Conservation (phyloP, 2,329 filamentous ascomycete species). For the Gremmenia infestans region DNA sequence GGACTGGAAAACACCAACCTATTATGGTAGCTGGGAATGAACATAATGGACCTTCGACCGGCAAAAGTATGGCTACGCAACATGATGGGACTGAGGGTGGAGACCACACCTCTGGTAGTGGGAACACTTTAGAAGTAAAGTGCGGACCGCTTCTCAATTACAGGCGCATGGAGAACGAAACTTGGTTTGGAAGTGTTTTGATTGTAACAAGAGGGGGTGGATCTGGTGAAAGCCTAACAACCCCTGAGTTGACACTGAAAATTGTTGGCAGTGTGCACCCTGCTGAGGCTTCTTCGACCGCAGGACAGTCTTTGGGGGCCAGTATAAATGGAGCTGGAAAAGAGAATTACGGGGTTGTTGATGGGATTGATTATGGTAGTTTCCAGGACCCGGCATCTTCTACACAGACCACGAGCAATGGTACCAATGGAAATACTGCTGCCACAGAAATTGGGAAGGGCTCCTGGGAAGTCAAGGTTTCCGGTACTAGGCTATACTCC, state of each 20-base stretch:
- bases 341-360: conserved; percentile 25
- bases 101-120: conserved; percentile 5
- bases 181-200: conserved; percentile 82
- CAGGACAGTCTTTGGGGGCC: not conserved
- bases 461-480: conserved; percentile 38
- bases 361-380: conserved; percentile 30
- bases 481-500: conserved; percentile 58
- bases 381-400: conserved; percentile 13
- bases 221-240: conserved; percentile 45
- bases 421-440: conserved; percentile 5
- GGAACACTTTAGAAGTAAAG: conserved; percentile 50
- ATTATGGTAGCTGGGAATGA: conserved; percentile 36
- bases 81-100: conserved; percentile 3
- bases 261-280: conserved; percentile 17
- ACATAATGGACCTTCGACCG: conserved; percentile 6
- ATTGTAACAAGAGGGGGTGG: conserved; percentile 73
- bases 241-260: conserved; percentile 55
- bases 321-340: conserved; percentile 8
- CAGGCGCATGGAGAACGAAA: conserved; percentile 60
- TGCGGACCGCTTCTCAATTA: conserved; percentile 76
- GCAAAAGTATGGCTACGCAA: conserved; percentile 4
- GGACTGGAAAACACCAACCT: conserved; percentile 39
- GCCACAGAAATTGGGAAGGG: not conserved
- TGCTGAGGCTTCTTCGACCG: not conserved
- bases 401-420: not conserved